These are phyloP conservation scores for Corynespora cassiicola DNA, from an alignment of 2,329 filamentous ascomycete species.

Conservation along the genomic window DNA sequence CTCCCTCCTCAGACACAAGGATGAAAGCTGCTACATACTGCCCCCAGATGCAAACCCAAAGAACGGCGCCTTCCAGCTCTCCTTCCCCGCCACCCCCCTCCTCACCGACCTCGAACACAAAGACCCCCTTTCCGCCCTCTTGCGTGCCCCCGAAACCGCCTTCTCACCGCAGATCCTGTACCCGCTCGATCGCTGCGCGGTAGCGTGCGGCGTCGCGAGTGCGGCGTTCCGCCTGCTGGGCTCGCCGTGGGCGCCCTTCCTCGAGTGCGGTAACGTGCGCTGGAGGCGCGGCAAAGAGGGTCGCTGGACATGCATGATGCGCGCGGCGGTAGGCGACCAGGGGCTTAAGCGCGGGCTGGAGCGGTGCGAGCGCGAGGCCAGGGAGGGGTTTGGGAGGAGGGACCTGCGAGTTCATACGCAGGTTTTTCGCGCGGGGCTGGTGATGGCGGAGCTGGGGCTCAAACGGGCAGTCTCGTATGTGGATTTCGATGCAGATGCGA, in stretches of 20 bases:
- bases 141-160: constrained; percentile 15
- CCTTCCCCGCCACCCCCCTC: constrained; percentile 19
- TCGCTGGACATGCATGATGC: constrained; percentile 31
- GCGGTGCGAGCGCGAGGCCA: constrained; percentile 13
- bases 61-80: constrained; percentile 28
- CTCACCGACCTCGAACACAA: constrained; percentile 31
- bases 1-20: constrained; percentile 10
- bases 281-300: constrained; percentile 26
- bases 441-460: constrained; percentile 30
- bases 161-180: constrained; percentile 29
- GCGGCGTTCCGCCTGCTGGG: constrained; percentile 29
- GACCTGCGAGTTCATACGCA: constrained; percentile 28
- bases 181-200: constrained; percentile 28
- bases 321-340: constrained; percentile 17
- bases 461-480: constrained; percentile 23
- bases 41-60: constrained; percentile 21
- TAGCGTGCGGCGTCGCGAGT: constrained; percentile 29
- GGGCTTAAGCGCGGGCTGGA: constrained; percentile 21
- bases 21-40: constrained; percentile 23
- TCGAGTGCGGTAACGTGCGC: constrained; percentile 29
- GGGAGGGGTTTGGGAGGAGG: constrained; percentile 8
- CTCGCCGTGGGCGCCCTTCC: constrained; percentile 28
- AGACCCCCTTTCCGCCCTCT: constrained; percentile 25
- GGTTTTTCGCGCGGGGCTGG: constrained; percentile 34
- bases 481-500: constrained; percentile 13